These are phyloP conservation scores for Aureobasidium leucospermi DNA, from an alignment of 2,329 filamentous ascomycete genomes.

Conservation along the genomic window DNA sequence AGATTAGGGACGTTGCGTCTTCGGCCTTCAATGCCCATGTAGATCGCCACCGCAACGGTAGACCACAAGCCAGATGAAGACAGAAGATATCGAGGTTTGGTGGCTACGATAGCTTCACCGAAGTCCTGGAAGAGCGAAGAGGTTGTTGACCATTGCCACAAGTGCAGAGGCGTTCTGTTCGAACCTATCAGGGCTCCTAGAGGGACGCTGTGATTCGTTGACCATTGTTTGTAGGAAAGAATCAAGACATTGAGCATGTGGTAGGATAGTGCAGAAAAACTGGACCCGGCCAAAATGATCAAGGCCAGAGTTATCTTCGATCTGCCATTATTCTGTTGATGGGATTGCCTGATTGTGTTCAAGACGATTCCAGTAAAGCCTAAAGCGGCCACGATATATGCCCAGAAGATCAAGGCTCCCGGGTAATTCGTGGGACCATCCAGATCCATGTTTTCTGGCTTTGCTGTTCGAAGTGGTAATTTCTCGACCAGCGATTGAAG, in stretches of 20 bases:
- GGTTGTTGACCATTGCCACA: slow-evolving; percentile 27
- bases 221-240: slow-evolving; percentile 26
- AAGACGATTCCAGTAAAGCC: slow-evolving; percentile 18
- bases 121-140: slow-evolving; percentile 28
- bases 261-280: slow-evolving; percentile 26
- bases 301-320: slow-evolving; percentile 18
- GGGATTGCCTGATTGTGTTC: slow-evolving; percentile 11
- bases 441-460: neutral
- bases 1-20: slow-evolving; percentile 22
- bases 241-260: slow-evolving; percentile 30
- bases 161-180: neutral
- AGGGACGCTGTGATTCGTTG: neutral
- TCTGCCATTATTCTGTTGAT: neutral
- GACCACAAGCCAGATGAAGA: slow-evolving; percentile 20
- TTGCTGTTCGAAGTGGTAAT: too few species aligned
- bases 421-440: slow-evolving; percentile 18
- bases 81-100: slow-evolving; percentile 21
- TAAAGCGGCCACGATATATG: slow-evolving; percentile 26
- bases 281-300: slow-evolving; percentile 20
- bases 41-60: slow-evolving; percentile 22
- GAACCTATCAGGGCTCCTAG: slow-evolving; percentile 10
- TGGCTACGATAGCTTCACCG: slow-evolving; percentile 24
- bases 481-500: neutral
- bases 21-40: slow-evolving; percentile 24
- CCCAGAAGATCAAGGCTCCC: slow-evolving; percentile 28